Percentiles rank a stretch among this genome's conserved stretches.
Evolutionary conservation across 2,329 filamentous ascomycete species (phyloP).

Genomic region (Aplosporella prunicola): DNA sequence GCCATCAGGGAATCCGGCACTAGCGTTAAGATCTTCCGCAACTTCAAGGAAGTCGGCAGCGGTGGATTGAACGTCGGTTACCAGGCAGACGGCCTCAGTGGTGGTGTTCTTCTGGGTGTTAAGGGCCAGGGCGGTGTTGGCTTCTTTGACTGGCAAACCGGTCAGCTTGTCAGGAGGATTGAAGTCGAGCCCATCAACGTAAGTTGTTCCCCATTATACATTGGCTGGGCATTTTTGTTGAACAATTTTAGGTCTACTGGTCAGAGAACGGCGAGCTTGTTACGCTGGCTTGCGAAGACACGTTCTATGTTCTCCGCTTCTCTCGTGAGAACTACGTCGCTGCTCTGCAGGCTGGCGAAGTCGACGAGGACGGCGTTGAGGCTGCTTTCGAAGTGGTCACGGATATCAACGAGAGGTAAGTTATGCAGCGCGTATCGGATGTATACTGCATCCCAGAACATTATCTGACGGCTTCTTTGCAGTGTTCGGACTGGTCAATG

Average conservation of each 20-base stretch:
- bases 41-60: slow-evolving; percentile 85
- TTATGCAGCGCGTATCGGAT: too few relatives aligned
- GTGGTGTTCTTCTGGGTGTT: slow-evolving; percentile 83
- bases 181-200: slow-evolving; percentile 62
- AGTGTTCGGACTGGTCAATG: slow-evolving; percentile 90
- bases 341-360: slow-evolving; percentile 69
- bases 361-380: slow-evolving; percentile 88
- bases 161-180: slow-evolving; percentile 81
- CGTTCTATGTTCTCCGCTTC: slow-evolving; percentile 87
- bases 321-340: slow-evolving; percentile 81
- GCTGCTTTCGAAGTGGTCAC: slow-evolving; percentile 93
- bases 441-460: background rate
- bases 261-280: slow-evolving; percentile 93
- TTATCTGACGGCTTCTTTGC: slow-evolving; percentile 3
- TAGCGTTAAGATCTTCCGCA: slow-evolving; percentile 94
- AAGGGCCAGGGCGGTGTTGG: slow-evolving; percentile 91
- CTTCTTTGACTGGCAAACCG: slow-evolving; percentile 92
- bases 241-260: slow-evolving; percentile 67
- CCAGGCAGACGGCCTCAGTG: slow-evolving; percentile 82
- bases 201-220: slow-evolving; percentile 16
- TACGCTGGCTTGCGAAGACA: slow-evolving; percentile 85
- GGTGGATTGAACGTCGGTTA: slow-evolving; percentile 83
- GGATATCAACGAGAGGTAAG: slow-evolving; percentile 77
- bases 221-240: slow-evolving; percentile 6
- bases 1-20: slow-evolving; percentile 91